Conservation (phyloP, 2,329 filamentous ascomycete species). For the Pseudogymnoascus pannorum region DNA sequence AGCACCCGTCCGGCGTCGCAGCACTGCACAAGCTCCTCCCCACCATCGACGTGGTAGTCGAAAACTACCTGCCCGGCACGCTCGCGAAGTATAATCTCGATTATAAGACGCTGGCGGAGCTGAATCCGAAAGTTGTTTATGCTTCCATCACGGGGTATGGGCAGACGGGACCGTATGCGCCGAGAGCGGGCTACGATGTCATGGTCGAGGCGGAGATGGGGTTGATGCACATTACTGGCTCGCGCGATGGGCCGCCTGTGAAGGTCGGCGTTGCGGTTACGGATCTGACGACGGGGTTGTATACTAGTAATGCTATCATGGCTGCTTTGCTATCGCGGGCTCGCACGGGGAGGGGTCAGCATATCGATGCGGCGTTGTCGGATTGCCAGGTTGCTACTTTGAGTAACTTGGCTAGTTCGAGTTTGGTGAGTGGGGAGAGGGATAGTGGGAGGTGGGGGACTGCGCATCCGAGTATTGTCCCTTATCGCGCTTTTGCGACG, state of each 20-base stretch:
- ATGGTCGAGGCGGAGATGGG: conserved; percentile 99
- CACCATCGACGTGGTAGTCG: conserved; percentile 85
- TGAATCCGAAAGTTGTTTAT: conserved; percentile 86
- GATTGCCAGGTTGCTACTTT: conserved; percentile 94
- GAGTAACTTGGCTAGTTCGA: conserved; percentile 91
- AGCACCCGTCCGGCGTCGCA: conserved; percentile 72
- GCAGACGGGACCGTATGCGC: conserved; percentile 84
- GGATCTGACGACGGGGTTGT: conserved; percentile 88
- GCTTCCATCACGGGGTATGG: conserved; percentile 96
- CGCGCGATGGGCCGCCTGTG: conserved; percentile 79
- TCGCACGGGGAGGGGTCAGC: conserved; percentile 74
- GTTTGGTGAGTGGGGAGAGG: conserved; percentile 76
- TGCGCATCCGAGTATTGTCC: conserved; percentile 89
- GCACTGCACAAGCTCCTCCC: conserved; percentile 80
- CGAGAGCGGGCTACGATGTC: conserved; percentile 90
- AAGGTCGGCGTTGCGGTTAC: conserved; percentile 98
- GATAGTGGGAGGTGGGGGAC: conserved; percentile 93
- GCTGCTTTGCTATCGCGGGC: conserved; percentile 74
- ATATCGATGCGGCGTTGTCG: conserved; percentile 84
- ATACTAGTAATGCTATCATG: conserved; percentile 93
- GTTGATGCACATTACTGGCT: conserved; percentile 95
- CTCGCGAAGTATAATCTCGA: conserved; percentile 89
- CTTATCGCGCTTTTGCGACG: conserved; percentile 78
- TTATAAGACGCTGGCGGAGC: conserved; percentile 68
- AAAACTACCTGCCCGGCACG: conserved; percentile 89